Percentiles rank a stretch among this genome's conserved stretches.
These are phyloP conservation scores for Melanomma pulvis-pyrius DNA, from an alignment of 495 filamentous ascomycete genomes.

Conservation along the genomic window DNA sequence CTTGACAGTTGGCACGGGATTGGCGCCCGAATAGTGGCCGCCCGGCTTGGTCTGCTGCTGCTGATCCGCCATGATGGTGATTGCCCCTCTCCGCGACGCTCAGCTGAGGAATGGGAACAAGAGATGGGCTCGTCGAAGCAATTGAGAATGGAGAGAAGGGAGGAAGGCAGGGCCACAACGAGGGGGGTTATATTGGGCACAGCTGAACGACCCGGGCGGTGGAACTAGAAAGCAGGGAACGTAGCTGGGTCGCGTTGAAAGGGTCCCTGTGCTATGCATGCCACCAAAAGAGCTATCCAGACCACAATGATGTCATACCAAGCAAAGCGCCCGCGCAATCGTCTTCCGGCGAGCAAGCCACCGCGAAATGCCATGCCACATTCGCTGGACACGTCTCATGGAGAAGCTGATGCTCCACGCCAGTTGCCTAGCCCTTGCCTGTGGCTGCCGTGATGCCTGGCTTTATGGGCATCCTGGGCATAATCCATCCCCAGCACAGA, in stretches of 20 bases:
- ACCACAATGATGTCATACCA: constrained; percentile 24
- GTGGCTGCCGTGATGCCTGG: neutral
- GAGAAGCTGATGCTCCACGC: neutral
- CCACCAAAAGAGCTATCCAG: neutral
- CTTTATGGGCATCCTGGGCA: neutral
- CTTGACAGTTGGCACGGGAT: constrained; percentile 84
- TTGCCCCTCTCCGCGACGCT: constrained; percentile 3
- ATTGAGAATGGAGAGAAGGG: neutral
- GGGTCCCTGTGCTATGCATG: neutral
- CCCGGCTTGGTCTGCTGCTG: constrained; percentile 45
- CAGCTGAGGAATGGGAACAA: neutral
- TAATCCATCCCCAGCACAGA: neutral
- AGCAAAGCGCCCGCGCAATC: neutral
- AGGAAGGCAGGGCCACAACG: neutral
- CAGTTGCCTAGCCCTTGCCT: neutral
- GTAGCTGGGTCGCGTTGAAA: neutral
- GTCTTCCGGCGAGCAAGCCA: constrained; percentile 12
- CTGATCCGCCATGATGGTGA: constrained; percentile 37
- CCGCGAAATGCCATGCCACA: neutral
- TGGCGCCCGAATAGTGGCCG: constrained; percentile 63
- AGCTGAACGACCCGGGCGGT: constrained; percentile 11
- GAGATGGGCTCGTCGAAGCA: neutral
- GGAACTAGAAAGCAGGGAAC: constrained; percentile 30
- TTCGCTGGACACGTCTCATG: neutral
- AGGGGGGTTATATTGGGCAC: neutral